Base-by-base conservation (phyloP, 2,329 filamentous ascomycete species). In the Arthrobotrys entomopaga region DNA sequence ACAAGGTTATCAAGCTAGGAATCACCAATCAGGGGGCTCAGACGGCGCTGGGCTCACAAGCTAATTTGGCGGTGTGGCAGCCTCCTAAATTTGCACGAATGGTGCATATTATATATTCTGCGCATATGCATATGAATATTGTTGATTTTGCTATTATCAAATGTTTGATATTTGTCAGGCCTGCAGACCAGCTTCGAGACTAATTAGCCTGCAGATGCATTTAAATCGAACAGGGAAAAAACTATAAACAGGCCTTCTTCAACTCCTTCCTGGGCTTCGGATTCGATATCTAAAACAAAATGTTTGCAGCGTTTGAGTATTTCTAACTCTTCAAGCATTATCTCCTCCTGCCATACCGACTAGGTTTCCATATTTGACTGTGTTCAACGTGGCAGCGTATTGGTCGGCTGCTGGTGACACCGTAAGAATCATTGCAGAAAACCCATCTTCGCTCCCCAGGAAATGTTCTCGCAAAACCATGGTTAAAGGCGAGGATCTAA, bases 401-500 rank as follows among this genome's bases (percentile, higher is more conserved):
- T 83, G 81, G 8, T 77, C 78, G 22, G 63, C 73, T 2, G 80
- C 78, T 0, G 82, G 82, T 0, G 82, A 83, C 0, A 82, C 78
- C 0, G 82, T 84, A 5, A 83, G 76, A 49, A 82, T 82, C 76
- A 83, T 82, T 1, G 80, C 78, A 0, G 82, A 82, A 34, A 78
- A 71, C 19, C 77, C 77, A 34, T 80, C 77, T 0, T 67, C 58
- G 13, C 75, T 70, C 0, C 61, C 77, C 50, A 78, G 42, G 54
- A 84, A 84, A 69, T 83, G 80, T 34, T 81, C 79, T 0, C 82
- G 79, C 29, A 84, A 76, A 2, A 83, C 81, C 83, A 83, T 83
- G 0, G 83, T 84, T 75, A 84, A 72, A 0, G 82, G 79, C 6
- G 82, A 83, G 0, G 82, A 82, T 52, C 82, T 79, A 74, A 81